Base-by-base conservation (phyloP, 208 protist species). In the Crithidia sp. region DNA sequence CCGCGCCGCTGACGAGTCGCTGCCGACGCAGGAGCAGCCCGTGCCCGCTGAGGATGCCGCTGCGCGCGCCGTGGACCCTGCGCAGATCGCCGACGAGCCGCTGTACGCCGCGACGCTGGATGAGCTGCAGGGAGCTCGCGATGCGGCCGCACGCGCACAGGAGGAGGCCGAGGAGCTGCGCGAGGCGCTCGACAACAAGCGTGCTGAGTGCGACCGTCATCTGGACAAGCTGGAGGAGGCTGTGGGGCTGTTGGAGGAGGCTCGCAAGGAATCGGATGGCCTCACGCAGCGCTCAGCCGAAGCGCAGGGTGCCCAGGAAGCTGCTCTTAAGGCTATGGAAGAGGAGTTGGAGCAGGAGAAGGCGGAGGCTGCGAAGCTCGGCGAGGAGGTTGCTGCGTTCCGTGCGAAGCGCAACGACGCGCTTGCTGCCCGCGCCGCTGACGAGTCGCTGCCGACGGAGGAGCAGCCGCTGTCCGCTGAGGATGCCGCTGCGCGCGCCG, bases 1-100 rank as follows among this genome's bases (percentile, higher is more conserved):
- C 16, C 76, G 72, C 66, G 76, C 67, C 36, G 74, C 67, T 7
- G 71, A 73, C 19, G 81, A 58, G 56, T 58, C 79, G 78, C 73
- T 84, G 68, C 45, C 65, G n/a, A 71, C 62, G 49, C 44, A 19
- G 16, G 60, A 58, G 36, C 57, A 50, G 62, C 67, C 76, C 36
- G 45, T 71, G 59, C n/a, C 45, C 8, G 69, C 71, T 10, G 69
- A 55, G n/a, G 69, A 81, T 8, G 70, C 68, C 6, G 79, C 57
- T 8, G 55, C 54, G 58, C 53, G 43, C 37, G 59, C 72, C 13
- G 52, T 72, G 52, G 68, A 66, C 37, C 63, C 56, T 16, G 50
- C 63, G 52, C 49, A 70, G 47, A 45, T 80, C 40, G 50, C 57
- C 36, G 59, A 39, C 8, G 78, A 83, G 49, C 66, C 63, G 63